phyloP scores from a whole-genome alignment of 108 stramenopile species.

The Conticribra weissflogii region DNA sequence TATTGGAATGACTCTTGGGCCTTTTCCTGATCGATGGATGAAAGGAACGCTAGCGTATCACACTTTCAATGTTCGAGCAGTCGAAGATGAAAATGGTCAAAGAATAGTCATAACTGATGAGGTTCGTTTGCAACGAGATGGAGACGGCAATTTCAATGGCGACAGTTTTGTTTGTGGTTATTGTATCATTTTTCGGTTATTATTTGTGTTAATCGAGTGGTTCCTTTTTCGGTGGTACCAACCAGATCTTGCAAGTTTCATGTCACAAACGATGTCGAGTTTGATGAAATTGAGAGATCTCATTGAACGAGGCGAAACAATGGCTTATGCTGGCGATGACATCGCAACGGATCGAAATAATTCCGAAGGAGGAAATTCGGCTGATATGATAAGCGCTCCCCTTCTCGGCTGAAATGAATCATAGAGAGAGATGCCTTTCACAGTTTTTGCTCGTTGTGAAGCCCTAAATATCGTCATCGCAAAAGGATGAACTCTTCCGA shows the following conservation, averaged over 20 bases:
- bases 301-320: slow-evolving; percentile 48
- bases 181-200: slow-evolving; percentile 39
- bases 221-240: slow-evolving; percentile 36
- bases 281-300: slow-evolving; percentile 62
- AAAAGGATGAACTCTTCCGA: slow-evolving; percentile 20
- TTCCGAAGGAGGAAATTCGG: slow-evolving; percentile 18
- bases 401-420: slow-evolving; percentile 27
- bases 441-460: too few relatives aligned
- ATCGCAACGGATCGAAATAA: slow-evolving; percentile 30
- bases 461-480: too few relatives aligned
- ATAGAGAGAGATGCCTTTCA: too few relatives aligned
- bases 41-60: slow-evolving; percentile 63
- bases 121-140: slow-evolving; percentile 52
- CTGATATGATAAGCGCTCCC: slow-evolving; percentile 25
- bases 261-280: slow-evolving; percentile 67
- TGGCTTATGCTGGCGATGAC: slow-evolving; percentile 19
- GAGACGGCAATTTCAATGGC: slow-evolving; percentile 39
- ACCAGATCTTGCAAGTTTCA: slow-evolving; percentile 54
- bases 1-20: slow-evolving; percentile 66
- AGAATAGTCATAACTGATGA: slow-evolving; percentile 56
- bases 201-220: slow-evolving; percentile 32
- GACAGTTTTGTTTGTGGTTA: slow-evolving; percentile 37
- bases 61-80: slow-evolving; percentile 47
- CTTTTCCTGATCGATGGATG: slow-evolving; percentile 42
- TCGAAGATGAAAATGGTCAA: slow-evolving; percentile 20